A percentile compares a stretch with the other conserved stretches of the same genome.
Evolutionary conservation across 495 filamentous ascomycete species (phyloP).

Genomic region (Aspergillus nidulans): DNA sequence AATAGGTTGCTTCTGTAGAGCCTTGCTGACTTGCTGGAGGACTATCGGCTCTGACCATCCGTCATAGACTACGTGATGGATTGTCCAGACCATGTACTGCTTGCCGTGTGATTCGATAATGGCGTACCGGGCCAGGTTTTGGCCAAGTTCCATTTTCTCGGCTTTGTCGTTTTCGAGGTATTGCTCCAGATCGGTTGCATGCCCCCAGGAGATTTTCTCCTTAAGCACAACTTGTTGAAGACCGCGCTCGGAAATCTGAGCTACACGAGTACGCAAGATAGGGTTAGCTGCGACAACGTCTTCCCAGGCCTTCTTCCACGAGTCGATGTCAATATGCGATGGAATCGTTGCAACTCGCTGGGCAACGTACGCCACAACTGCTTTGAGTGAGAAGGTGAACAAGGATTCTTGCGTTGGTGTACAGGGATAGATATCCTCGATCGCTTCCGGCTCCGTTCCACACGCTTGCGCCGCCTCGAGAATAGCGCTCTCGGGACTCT

Average conservation of each 20-base stretch:
- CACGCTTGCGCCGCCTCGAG: constrained; percentile 27
- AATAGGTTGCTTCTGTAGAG: constrained; percentile 20
- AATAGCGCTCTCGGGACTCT: constrained; percentile 24
- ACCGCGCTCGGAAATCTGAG: constrained; percentile 49
- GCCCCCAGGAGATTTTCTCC: constrained; percentile 38
- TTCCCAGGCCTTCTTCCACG: constrained; percentile 50
- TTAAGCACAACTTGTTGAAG: constrained; percentile 56
- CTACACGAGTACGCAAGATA: constrained; percentile 57
- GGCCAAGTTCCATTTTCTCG: constrained; percentile 51
- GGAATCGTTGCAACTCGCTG: constrained; percentile 46
- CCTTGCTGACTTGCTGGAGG: constrained; percentile 47
- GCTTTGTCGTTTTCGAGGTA: constrained; percentile 47
- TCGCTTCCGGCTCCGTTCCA: constrained; percentile 20
- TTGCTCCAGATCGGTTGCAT: constrained; percentile 36
- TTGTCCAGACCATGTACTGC: constrained; percentile 54
- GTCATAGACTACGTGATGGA: constrained; percentile 67
- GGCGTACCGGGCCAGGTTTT: constrained; percentile 50
- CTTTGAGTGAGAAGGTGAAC: constrained; percentile 55
- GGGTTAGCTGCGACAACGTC: constrained; percentile 38
- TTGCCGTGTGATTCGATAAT: constrained; percentile 38
- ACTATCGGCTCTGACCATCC: constrained; percentile 60
- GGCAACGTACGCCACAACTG: constrained; percentile 54
- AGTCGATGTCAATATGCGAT: constrained; percentile 23
- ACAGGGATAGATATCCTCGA: constrained; percentile 57
- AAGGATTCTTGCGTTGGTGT: constrained; percentile 63